Evolutionary conservation across 257 asterid species (phyloP).

Genomic region (Eustoma russellianum): DNA sequence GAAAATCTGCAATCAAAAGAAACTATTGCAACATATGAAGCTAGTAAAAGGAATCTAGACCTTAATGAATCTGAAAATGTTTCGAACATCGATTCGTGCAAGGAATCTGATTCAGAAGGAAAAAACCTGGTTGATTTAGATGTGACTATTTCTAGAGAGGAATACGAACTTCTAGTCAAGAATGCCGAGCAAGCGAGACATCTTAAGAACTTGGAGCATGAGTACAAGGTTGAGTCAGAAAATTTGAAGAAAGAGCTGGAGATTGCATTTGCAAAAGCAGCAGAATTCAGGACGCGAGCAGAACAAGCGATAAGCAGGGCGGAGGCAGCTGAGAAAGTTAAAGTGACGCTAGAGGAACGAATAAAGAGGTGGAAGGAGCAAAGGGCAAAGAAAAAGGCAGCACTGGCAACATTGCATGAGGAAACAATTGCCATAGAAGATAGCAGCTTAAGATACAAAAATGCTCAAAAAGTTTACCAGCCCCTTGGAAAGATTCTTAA

Average conservation of each 20-base stretch:
- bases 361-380: conserved; percentile 44
- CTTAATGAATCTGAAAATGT: not conserved
- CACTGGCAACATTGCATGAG: conserved; percentile 38
- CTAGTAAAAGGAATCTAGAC: conserved; percentile 8
- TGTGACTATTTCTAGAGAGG: conserved; percentile 15
- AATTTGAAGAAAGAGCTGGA: conserved; percentile 36
- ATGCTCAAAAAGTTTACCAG: conserved; percentile 27
- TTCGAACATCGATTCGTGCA: not conserved
- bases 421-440: conserved; percentile 37
- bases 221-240: conserved; percentile 15
- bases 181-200: conserved; percentile 1
- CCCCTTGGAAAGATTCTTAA: conserved; percentile 68
- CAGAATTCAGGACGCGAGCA: conserved; percentile 53
- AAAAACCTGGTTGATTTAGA: not conserved
- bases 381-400: conserved; percentile 43
- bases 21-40: conserved; percentile 11
- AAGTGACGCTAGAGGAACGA: conserved; percentile 37
- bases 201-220: conserved; percentile 2
- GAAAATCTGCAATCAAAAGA: conserved; percentile 28
- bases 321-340: conserved; percentile 62
- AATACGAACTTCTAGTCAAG: conserved; percentile 7
- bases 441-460: conserved; percentile 1
- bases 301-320: conserved; percentile 84
- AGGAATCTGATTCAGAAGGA: not conserved
- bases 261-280: conserved; percentile 24